A percentile compares a stretch with the other conserved stretches of the same genome.
These are phyloP conservation scores for Rachicladosporium sp. DNA, from an alignment of 2,329 filamentous ascomycete species.

Conservation along the genomic window DNA sequence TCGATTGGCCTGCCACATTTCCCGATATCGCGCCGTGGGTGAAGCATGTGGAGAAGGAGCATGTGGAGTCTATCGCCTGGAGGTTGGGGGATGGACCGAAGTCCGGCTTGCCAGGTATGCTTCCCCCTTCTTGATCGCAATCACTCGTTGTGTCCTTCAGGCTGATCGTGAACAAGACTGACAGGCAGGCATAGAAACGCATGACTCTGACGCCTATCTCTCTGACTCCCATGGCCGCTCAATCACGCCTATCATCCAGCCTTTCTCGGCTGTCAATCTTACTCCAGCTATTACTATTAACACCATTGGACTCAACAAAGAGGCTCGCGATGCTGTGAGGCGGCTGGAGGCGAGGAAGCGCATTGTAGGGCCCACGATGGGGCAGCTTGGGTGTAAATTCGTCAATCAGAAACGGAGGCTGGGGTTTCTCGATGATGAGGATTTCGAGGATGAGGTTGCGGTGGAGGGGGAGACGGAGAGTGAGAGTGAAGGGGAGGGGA, in stretches of 20 bases:
- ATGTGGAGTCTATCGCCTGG: slow-evolving; percentile 43
- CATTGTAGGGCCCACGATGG: slow-evolving; percentile 41
- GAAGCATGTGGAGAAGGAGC: slow-evolving; percentile 39
- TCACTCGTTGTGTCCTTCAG: too few relatives aligned
- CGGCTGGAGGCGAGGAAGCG: slow-evolving; percentile 39
- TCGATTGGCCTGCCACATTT: slow-evolving; percentile 22
- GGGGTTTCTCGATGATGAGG: slow-evolving; percentile 40
- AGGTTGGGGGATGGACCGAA: slow-evolving; percentile 46
- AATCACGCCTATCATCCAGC: slow-evolving; percentile 32
- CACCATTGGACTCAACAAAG: slow-evolving; percentile 27
- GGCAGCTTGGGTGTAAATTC: slow-evolving; percentile 40
- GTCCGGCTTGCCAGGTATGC: slow-evolving; percentile 42
- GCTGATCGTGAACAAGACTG: too few relatives aligned
- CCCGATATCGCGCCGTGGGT: slow-evolving; percentile 31
- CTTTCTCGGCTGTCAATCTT: slow-evolving; percentile 1
- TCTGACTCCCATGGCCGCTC: slow-evolving; percentile 34
- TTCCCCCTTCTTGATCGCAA: too few relatives aligned
- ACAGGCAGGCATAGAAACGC: too few relatives aligned
- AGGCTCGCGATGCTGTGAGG: slow-evolving; percentile 26
- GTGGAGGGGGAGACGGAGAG: slow-evolving; percentile 11
- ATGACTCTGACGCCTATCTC: slow-evolving; percentile 32
- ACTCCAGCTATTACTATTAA: neutral
- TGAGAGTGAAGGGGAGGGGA: too few relatives aligned
- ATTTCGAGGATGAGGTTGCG: slow-evolving; percentile 30
- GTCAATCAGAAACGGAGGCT: slow-evolving; percentile 39